Conservation (phyloP, 257 asterid genomes). For the Primulina tabacum region DNA sequence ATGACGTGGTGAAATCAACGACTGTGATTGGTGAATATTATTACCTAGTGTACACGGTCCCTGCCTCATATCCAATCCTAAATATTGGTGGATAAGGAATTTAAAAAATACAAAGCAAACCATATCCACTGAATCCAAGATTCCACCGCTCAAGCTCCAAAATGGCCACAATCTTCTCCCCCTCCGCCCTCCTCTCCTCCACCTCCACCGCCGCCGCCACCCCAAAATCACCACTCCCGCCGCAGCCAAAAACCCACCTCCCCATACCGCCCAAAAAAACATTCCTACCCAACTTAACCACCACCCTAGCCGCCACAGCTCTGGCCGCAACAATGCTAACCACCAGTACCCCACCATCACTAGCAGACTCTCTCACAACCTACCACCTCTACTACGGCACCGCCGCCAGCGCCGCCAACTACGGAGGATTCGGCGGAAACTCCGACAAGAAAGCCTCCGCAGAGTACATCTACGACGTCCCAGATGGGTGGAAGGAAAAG, state of each 20-base stretch:
- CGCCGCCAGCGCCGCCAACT: constrained; percentile 93
- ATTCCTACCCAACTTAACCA: constrained; percentile 34
- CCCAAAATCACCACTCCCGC: constrained; percentile 36
- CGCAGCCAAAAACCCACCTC: constrained; percentile 39
- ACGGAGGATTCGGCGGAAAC: constrained; percentile 91
- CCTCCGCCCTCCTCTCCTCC: constrained; percentile 59
- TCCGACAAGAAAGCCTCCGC: constrained; percentile 88
- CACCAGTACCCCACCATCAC: constrained; percentile 40
- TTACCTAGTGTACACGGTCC: no score
- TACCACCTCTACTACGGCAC: constrained; percentile 85
- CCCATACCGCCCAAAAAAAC: constrained; percentile 36
- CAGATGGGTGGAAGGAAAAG: constrained; percentile 88
- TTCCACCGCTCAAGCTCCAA: background rate
- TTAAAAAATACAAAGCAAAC: constrained; percentile 26
- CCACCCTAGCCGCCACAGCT: constrained; percentile 68
- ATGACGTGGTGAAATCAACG: no score
- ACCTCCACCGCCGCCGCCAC: constrained; percentile 39
- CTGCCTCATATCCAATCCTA: no score
- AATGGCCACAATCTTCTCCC: constrained; percentile 80
- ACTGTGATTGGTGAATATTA: no score
- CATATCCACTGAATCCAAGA: constrained; percentile 31
- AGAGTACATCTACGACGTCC: constrained; percentile 89
- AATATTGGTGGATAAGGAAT: constrained; percentile 35
- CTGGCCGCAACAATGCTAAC: constrained; percentile 64
- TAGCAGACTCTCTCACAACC: constrained; percentile 40